Evolutionary conservation across 495 filamentous ascomycete species (phyloP).

Genomic region (Penicillium angulare): DNA sequence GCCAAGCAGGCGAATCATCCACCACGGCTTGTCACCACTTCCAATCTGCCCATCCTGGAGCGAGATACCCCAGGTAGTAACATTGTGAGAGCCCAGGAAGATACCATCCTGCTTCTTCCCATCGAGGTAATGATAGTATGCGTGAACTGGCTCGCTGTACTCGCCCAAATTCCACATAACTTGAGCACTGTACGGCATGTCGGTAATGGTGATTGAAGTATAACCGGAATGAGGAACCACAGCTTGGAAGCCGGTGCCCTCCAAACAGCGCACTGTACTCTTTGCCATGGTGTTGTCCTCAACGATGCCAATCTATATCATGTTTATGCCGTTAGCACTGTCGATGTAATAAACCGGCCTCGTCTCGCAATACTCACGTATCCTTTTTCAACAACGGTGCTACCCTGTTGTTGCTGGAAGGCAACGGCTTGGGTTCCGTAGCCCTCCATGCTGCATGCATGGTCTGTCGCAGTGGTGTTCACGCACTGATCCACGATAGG

Average conservation of each 20-base stretch:
- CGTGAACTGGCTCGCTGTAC: constrained; percentile 8
- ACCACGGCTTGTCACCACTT: constrained; percentile 4
- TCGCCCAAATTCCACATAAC: constrained; percentile 7
- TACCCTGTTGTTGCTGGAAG: constrained; percentile 2
- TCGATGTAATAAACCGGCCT: neutral
- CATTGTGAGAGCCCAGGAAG: constrained; percentile 12
- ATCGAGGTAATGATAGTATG: constrained; percentile 6
- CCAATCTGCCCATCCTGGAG: neutral
- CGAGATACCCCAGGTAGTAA: constrained; percentile 11
- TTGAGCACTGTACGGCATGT: constrained; percentile 5
- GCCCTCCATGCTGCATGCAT: constrained; percentile 10
- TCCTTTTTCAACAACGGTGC: constrained; percentile 1
- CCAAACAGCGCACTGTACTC: constrained; percentile 7
- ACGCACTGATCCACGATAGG: constrained; percentile 7
- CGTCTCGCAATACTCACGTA: neutral
- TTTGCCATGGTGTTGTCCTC: constrained; percentile 2
- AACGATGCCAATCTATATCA: constrained; percentile 7
- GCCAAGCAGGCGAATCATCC: constrained; percentile 7
- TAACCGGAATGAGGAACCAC: constrained; percentile 1
- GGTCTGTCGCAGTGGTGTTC: constrained; percentile 5
- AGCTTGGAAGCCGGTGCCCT: constrained; percentile 5
- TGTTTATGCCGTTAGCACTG: neutral
- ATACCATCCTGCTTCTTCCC: constrained; percentile 13
- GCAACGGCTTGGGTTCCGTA: constrained; percentile 6
- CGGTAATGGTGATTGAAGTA: constrained; percentile 2